Evolutionary conservation across 495 filamentous ascomycete genomes (phyloP).

Genomic region (Glarea lozoyensis): DNA sequence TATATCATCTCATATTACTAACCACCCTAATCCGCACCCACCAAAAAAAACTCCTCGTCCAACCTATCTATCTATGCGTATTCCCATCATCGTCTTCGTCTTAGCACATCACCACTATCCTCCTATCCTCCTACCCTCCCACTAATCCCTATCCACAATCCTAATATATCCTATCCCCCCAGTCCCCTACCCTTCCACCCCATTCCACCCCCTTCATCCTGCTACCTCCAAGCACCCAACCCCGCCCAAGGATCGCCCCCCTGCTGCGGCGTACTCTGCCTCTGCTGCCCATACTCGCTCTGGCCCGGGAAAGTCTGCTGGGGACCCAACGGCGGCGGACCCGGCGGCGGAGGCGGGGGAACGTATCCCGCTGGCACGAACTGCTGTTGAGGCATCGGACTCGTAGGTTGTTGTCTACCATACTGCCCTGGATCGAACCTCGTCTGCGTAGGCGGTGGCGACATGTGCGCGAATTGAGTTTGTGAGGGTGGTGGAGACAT

Average conservation of each 20-base stretch:
- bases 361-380: slow-evolving; percentile 72
- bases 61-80: no score
- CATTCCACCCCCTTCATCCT: no score
- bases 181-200: neutral
- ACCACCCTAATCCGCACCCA: no score
- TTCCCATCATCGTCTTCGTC: no score
- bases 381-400: slow-evolving; percentile 26
- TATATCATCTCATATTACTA: no score
- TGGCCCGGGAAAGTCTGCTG: slow-evolving; percentile 50
- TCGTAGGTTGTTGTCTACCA: slow-evolving; percentile 19
- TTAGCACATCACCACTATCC: no score
- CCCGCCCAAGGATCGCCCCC: slow-evolving; percentile 74
- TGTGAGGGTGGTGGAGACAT: slow-evolving; percentile 7
- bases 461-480: slow-evolving; percentile 31
- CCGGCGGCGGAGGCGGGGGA: slow-evolving; percentile 82
- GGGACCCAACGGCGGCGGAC: slow-evolving; percentile 63
- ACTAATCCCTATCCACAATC: no score
- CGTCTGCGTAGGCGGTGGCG: slow-evolving; percentile 44
- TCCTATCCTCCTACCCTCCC: no score
- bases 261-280: slow-evolving; percentile 26
- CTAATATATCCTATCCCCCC: no score
- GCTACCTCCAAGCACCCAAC: slow-evolving; percentile 65
- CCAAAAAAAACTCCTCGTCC: no score
- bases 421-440: slow-evolving; percentile 28
- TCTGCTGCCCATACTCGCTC: slow-evolving; percentile 23